These are phyloP conservation scores for Phaeoacremonium minimum DNA, from an alignment of 2,329 filamentous ascomycete genomes.

Conservation along the genomic window DNA sequence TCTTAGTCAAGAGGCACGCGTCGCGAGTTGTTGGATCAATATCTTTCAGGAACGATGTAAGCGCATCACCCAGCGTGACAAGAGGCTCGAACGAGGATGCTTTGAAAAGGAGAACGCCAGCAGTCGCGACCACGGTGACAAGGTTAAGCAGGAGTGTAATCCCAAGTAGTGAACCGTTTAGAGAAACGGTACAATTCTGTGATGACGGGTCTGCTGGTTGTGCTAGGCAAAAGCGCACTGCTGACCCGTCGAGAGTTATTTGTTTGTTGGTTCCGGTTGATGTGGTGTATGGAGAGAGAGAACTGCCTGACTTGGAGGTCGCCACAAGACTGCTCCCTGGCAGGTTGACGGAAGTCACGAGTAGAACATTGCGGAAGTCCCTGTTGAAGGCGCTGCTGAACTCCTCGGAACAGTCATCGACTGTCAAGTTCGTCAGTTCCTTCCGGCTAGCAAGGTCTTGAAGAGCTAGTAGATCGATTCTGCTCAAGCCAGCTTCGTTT, in stretches of 20 bases:
- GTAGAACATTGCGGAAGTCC: constrained; percentile 25
- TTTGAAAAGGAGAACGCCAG: constrained; percentile 20
- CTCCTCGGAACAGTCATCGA: constrained; percentile 21
- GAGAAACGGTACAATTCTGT: constrained; percentile 31
- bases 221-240: constrained; percentile 27
- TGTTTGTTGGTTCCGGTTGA: constrained; percentile 3
- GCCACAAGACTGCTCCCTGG: constrained; percentile 25
- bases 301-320: constrained; percentile 12
- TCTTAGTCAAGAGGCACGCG: constrained; percentile 41
- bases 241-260: constrained; percentile 15
- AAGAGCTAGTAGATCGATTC: constrained; percentile 26
- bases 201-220: constrained; percentile 7
- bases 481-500: constrained; percentile 27
- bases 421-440: constrained; percentile 23
- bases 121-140: constrained; percentile 26
- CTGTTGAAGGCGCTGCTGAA: constrained; percentile 25
- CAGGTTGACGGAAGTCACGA: constrained; percentile 22
- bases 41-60: constrained; percentile 42
- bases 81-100: constrained; percentile 33
- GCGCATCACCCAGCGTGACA: constrained; percentile 44
- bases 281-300: constrained; percentile 1
- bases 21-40: constrained; percentile 38
- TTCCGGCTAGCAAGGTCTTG: constrained; percentile 23
- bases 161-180: constrained; percentile 38
- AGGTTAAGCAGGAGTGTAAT: constrained; percentile 36